Base-by-base conservation (phyloP, 2,329 filamentous ascomycete genomes). In the Ophiostoma populinum region DNA sequence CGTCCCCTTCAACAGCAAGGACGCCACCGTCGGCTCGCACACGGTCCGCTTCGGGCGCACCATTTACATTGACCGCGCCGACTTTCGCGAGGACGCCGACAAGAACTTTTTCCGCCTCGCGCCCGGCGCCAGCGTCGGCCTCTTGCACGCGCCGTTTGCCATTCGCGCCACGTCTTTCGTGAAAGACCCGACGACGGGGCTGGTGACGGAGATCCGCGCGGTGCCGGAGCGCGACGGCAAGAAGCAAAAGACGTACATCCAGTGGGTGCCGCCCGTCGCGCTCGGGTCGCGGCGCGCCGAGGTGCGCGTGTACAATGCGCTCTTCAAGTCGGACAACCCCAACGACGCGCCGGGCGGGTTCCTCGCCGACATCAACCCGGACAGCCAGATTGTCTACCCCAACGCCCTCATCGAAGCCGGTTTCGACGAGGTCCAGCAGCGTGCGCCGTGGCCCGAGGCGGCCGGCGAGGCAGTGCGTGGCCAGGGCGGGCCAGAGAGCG, bases 271-370 rank as follows among this genome's bases (percentile, higher is more conserved):
- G 5, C 33, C 39, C 4, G 36, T 41, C n/a, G 35, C 25, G 25
- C 70, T 74, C 25, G 75, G 71, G 2, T 68, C 76, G 1, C 65
- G 65, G 11, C 72, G 73, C 44, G 75, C 77, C 10, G 79, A 86
- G 54, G 80, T 74, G 27, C 78, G 86, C 40, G 65, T 90, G 32
- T 77, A 90, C 58, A 80, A 83, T 51, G 63, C 73, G 3, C 67
- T 95, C 1, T 94, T 94, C 69, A 85, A 83, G 54, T 82, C 77
- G 4, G 76, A 86, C 32, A 78, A 90, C 48, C 86, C 87, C 3
- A 75, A 77, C 25, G 69, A 75, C 9, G 75, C 77, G 3, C 74
- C 76, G 32, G 82, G 78, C 12, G 83, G 83, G 3, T 94, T 85
- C 58, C 58, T 92, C 35, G 74, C 76, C 36, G 80, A 93, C 46